Conservation (phyloP, 176 grass and related monocot species). For the Aegilops umbellulata region DNA sequence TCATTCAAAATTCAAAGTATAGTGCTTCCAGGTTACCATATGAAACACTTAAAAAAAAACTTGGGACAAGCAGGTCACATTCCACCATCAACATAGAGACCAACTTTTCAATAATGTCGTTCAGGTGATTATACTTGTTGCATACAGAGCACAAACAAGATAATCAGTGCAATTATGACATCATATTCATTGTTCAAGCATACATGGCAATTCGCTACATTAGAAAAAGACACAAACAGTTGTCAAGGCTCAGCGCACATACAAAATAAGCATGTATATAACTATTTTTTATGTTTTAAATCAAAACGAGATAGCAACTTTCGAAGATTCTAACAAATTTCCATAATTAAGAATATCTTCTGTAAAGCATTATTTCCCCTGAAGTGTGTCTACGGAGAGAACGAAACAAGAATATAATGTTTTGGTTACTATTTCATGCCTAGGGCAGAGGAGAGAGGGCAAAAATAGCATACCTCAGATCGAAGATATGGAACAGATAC, state of each 20-base stretch:
- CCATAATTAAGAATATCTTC: not conserved
- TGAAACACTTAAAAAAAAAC: not conserved
- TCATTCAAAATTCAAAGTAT: not conserved
- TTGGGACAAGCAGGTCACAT: not conserved
- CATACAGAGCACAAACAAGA: not conserved
- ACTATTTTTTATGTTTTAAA: not conserved
- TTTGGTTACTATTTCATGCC: not conserved
- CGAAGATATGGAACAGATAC: slow-evolving; percentile 94
- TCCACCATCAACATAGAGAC: not conserved
- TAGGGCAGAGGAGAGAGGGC: not conserved
- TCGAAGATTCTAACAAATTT: not conserved
- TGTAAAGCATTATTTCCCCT: not conserved
- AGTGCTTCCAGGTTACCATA: not conserved
- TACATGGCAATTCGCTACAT: not conserved
- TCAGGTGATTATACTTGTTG: not conserved
- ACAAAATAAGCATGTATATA: not conserved
- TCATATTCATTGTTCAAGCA: not conserved
- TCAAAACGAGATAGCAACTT: not conserved
- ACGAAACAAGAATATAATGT: not conserved
- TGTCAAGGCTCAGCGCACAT: not conserved
- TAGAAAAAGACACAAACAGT: not conserved
- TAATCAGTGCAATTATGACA: not conserved
- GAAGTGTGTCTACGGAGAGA: not conserved
- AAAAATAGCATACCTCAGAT: slow-evolving; percentile 69
- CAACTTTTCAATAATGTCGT: not conserved